Percentiles rank a stretch among this genome's conserved stretches.
Conservation (phyloP, 2,329 filamentous ascomycete species). For the Aureobasidium sp. region DNA sequence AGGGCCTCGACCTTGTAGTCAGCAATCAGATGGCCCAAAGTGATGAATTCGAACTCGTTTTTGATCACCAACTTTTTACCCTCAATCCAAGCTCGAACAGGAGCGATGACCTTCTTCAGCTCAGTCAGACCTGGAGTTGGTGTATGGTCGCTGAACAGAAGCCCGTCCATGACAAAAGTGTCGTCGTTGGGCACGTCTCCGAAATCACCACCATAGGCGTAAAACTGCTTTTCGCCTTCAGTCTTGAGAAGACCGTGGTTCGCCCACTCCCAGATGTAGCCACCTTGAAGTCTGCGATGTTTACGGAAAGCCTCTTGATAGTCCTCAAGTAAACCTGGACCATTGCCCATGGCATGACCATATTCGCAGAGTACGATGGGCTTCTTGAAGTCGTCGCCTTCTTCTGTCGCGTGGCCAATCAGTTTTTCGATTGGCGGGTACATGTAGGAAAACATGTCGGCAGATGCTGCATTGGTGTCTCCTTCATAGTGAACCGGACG, state of each 20-base stretch:
- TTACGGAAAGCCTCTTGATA: constrained; percentile 57
- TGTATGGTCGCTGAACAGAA: constrained; percentile 34
- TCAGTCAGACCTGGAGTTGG: constrained; percentile 35
- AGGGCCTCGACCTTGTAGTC: constrained; percentile 10
- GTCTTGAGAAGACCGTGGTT: constrained; percentile 37
- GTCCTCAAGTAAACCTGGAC: constrained; percentile 60
- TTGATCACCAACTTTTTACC: constrained; percentile 20
- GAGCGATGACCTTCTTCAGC: constrained; percentile 38
- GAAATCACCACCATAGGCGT: constrained; percentile 38
- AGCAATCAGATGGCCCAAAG: constrained; percentile 8
- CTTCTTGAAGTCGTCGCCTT: constrained; percentile 33
- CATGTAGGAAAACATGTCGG: constrained; percentile 63
- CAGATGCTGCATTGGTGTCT: constrained; percentile 49
- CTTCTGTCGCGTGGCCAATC: constrained; percentile 36
- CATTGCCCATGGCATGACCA: constrained; percentile 63
- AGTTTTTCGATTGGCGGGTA: constrained; percentile 51
- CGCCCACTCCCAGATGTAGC: constrained; percentile 42
- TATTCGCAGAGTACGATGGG: constrained; percentile 52
- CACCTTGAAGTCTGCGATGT: constrained; percentile 56
- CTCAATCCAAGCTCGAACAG: constrained; percentile 22
- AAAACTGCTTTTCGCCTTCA: constrained; percentile 31
- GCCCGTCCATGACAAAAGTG: constrained; percentile 40
- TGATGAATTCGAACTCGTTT: constrained; percentile 26
- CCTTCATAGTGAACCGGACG: constrained; percentile 60
- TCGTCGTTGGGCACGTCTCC: constrained; percentile 34